Conservation (phyloP, 768 basidiomycete genomes). For the Russula griseocarnosa region DNA sequence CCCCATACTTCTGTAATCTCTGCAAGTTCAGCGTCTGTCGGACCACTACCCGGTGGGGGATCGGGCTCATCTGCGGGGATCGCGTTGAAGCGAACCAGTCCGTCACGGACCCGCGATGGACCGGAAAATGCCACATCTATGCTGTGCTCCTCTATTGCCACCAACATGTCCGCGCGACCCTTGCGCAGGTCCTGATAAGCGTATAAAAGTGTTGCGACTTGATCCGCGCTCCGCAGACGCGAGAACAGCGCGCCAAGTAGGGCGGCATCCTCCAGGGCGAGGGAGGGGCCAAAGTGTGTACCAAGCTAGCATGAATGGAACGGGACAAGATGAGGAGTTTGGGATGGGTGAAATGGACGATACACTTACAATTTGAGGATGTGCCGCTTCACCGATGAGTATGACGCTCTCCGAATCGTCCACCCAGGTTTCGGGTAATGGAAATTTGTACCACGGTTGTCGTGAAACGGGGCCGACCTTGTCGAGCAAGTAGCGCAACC, state of each 20-base stretch:
- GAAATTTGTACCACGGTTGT: constrained; percentile 33
- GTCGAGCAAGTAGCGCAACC: constrained; percentile 23
- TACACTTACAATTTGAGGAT: constrained; percentile 33
- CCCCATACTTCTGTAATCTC: constrained; percentile 24
- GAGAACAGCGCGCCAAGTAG: constrained; percentile 34
- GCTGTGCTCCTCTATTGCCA: constrained; percentile 11
- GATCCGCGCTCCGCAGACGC: constrained; percentile 28
- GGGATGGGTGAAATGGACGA: background rate
- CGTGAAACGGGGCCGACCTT: constrained; percentile 15
- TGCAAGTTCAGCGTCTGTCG: constrained; percentile 19
- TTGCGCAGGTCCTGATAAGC: constrained; percentile 33
- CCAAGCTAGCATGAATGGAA: constrained; percentile 33
- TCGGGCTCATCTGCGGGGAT: constrained; percentile 2
- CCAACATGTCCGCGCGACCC: constrained; percentile 24
- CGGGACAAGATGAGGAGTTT: background rate
- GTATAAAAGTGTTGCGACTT: constrained; percentile 30
- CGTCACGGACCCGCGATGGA: constrained; percentile 13
- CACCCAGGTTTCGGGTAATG: constrained; percentile 39
- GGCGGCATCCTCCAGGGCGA: constrained; percentile 34
- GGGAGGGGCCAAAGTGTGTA: constrained; percentile 34
- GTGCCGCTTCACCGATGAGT: constrained; percentile 39
- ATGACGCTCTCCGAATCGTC: constrained; percentile 36
- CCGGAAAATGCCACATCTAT: background rate
- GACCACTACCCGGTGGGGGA: background rate
- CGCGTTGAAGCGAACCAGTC: constrained; percentile 16